Percentiles rank a stretch among this genome's conserved stretches.
Evolutionary conservation across 179 eudicot species (phyloP).

Genomic region (Silene noctiflora): DNA sequence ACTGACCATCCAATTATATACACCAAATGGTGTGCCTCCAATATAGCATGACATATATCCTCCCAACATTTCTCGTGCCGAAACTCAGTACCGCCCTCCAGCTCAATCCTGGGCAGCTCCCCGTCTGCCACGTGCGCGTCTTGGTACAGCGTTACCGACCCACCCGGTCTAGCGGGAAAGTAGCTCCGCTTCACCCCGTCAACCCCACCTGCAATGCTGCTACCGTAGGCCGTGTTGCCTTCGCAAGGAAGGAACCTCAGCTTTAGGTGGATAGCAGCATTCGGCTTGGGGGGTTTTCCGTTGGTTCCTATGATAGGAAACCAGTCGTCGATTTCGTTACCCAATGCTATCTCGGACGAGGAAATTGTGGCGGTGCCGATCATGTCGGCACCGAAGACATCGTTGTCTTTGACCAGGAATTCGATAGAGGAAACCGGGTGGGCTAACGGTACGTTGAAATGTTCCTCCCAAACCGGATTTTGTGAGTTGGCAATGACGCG

Average conservation of each 20-base stretch:
- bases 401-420: constrained; percentile 72
- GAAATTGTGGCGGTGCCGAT: constrained; percentile 57
- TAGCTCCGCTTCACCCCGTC: constrained; percentile 43
- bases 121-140: constrained; percentile 71
- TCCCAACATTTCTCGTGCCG: constrained; percentile 79
- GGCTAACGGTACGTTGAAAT: constrained; percentile 63
- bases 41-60: constrained; percentile 81
- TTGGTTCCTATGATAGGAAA: constrained; percentile 43
- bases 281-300: constrained; percentile 46
- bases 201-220: constrained; percentile 20
- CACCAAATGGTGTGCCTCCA: constrained; percentile 80
- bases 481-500: constrained; percentile 60
- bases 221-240: constrained; percentile 22
- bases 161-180: constrained; percentile 68
- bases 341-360: constrained; percentile 32
- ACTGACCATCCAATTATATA: constrained; percentile 79
- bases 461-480: constrained; percentile 68
- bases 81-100: constrained; percentile 49
- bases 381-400: constrained; percentile 73
- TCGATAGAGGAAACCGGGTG: constrained; percentile 51
- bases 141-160: constrained; percentile 67
- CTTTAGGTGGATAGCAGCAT: constrained; percentile 42
- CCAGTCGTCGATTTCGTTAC: constrained; percentile 55
- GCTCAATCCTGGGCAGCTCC: constrained; percentile 48
- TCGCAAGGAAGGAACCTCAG: constrained; percentile 31